Conservation (phyloP, 177 flowering plant genomes). For the Vitis hybrid region DNA sequence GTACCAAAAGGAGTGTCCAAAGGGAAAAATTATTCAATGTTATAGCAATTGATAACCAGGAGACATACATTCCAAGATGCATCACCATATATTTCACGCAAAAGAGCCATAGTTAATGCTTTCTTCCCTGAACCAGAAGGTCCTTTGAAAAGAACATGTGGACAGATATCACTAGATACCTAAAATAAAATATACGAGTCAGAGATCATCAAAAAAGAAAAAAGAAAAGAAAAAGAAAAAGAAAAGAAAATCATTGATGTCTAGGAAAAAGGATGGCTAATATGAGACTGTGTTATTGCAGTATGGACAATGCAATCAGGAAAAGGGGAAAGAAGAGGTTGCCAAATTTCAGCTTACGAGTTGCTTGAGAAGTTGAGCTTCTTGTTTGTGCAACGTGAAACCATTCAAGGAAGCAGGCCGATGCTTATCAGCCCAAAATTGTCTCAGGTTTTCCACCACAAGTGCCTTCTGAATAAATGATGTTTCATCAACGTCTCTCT, state of each 20-base stretch:
- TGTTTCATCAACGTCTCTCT: constrained; percentile 48
- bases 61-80: constrained; percentile 54
- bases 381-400: constrained; percentile 71
- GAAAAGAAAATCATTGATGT: not conserved
- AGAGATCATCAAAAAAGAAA: not conserved
- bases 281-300: too few species aligned
- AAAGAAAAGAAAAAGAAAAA: not conserved
- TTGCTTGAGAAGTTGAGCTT: constrained; percentile 64
- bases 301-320: too few species aligned
- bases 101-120: constrained; percentile 55
- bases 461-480: constrained; percentile 60
- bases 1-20: not conserved
- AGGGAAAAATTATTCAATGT: not conserved
- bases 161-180: constrained; percentile 44
- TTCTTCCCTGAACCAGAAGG: constrained; percentile 73
- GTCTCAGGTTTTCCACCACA: constrained; percentile 64
- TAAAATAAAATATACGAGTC: constrained; percentile 12
- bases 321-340: too few species aligned
- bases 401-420: constrained; percentile 62
- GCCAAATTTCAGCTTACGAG: constrained; percentile 36
- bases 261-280: too few species aligned
- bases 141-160: constrained; percentile 70
- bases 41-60: not conserved
- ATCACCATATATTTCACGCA: constrained; percentile 63
- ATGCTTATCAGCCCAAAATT: constrained; percentile 75